Percentiles rank a stretch among this genome's conserved stretches.
Conservation (phyloP, 2,329 filamentous ascomycete species). For the Leptographium galeiforme region DNA sequence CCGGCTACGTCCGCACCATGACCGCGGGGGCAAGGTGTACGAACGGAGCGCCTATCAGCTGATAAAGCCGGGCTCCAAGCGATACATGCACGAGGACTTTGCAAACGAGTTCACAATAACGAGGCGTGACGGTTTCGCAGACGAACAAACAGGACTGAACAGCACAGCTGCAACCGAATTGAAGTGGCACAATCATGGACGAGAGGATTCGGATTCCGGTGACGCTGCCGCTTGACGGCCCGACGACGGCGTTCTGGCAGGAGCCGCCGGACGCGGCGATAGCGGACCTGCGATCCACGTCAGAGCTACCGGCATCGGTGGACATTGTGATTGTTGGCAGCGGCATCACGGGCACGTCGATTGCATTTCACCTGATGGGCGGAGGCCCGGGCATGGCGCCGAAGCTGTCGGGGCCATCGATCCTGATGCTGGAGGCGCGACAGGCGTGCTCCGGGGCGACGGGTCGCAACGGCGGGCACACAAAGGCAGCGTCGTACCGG, state of each 20-base stretch:
- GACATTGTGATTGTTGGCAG: constrained; percentile 52
- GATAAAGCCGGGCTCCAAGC: no score
- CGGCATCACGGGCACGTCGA: constrained; percentile 49
- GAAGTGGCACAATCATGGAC: constrained; percentile 14
- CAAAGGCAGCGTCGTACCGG: constrained; percentile 30
- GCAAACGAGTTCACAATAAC: not conserved
- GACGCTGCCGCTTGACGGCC: constrained; percentile 33
- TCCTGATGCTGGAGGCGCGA: constrained; percentile 52
- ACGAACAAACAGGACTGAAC: not conserved
- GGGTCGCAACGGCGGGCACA: constrained; percentile 39
- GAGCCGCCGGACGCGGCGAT: constrained; percentile 32
- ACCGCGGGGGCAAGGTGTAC: no score
- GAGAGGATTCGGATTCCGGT: constrained; percentile 23
- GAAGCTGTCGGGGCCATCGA: constrained; percentile 17
- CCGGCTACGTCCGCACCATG: no score
- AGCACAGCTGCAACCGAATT: not conserved
- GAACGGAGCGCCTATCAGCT: no score
- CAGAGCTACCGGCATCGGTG: constrained; percentile 34
- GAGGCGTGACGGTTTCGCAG: not conserved
- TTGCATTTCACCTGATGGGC: constrained; percentile 37
- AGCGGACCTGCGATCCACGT: constrained; percentile 34
- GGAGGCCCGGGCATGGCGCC: not conserved
- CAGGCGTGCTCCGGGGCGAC: constrained; percentile 55
- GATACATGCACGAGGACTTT: no score
- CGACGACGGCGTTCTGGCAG: constrained; percentile 51